phyloP scores from a whole-genome alignment of 345 rosid species.

The Lepidium didymum region DNA sequence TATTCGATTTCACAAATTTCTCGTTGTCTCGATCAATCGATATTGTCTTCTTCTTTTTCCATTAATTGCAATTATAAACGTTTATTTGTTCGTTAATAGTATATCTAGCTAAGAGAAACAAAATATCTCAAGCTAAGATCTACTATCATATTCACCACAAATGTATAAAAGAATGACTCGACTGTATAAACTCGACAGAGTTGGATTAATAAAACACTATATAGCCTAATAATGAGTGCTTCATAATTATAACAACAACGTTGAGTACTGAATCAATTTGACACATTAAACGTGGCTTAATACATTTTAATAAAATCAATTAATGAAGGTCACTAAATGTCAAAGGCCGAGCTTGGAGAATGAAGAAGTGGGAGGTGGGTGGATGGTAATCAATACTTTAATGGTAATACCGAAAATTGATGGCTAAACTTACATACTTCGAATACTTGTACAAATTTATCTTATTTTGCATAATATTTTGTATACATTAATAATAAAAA shows the following conservation, averaged over 20 bases:
- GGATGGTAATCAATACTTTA: background rate
- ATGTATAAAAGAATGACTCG: background rate
- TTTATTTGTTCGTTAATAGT: background rate
- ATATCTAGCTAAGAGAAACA: background rate
- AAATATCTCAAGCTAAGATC: background rate
- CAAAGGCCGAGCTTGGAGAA: background rate
- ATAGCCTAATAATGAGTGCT: background rate
- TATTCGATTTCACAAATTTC: too few species aligned
- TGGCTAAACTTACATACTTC: background rate
- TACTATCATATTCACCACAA: background rate
- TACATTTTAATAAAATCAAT: background rate
- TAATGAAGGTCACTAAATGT: conserved; percentile 4
- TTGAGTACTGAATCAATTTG: background rate
- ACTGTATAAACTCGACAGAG: conserved; percentile 12
- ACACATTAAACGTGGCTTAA: background rate
- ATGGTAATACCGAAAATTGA: background rate
- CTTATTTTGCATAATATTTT: background rate
- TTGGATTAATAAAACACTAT: background rate
- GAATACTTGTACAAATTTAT: too few species aligned
- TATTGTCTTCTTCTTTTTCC: background rate
- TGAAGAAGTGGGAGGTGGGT: too few species aligned
- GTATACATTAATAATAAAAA: too few species aligned
- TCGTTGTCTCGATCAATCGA: background rate
- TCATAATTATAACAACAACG: background rate
- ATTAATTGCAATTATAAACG: background rate